Conservation (phyloP, 257 asterid genomes). For the Salvia hispanica region DNA sequence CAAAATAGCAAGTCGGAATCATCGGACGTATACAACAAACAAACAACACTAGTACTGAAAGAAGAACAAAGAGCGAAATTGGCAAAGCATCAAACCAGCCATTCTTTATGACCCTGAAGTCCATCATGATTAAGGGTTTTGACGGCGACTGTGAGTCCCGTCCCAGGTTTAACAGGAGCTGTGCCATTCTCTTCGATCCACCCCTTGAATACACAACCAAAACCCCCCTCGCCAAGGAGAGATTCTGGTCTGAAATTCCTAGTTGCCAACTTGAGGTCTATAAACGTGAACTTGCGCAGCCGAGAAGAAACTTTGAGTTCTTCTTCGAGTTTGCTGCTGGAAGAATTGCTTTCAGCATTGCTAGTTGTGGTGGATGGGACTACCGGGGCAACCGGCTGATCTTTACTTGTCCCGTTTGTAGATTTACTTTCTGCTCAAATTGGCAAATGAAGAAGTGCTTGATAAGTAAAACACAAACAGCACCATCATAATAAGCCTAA, state of each 20-base stretch:
- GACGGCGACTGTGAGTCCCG: constrained; percentile 78
- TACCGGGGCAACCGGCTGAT: constrained; percentile 44
- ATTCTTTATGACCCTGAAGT: constrained; percentile 88
- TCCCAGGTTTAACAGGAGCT: constrained; percentile 71
- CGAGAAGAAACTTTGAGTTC: constrained; percentile 67
- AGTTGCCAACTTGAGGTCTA: constrained; percentile 68
- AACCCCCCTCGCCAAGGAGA: constrained; percentile 77
- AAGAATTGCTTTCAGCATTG: constrained; percentile 60
- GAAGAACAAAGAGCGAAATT: not conserved
- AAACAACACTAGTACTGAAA: constrained; percentile 1
- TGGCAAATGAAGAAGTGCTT: constrained; percentile 14
- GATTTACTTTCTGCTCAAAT: constrained; percentile 56
- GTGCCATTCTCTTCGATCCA: constrained; percentile 81
- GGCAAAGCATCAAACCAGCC: constrained; percentile 65
- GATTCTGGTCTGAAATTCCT: constrained; percentile 75
- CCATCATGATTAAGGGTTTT: constrained; percentile 79
- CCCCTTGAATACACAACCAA: constrained; percentile 75
- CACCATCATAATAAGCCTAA: not conserved
- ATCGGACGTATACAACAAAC: not conserved
- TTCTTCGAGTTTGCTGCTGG: constrained; percentile 61
- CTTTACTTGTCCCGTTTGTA: constrained; percentile 47
- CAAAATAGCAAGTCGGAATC: constrained; percentile 19
- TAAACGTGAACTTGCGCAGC: constrained; percentile 61
- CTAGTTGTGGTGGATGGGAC: constrained; percentile 63
- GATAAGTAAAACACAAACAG: constrained; percentile 4